phyloP scores from a whole-genome alignment of 1,284 basidiomycete species.

The Laetiporus sulphureus region DNA sequence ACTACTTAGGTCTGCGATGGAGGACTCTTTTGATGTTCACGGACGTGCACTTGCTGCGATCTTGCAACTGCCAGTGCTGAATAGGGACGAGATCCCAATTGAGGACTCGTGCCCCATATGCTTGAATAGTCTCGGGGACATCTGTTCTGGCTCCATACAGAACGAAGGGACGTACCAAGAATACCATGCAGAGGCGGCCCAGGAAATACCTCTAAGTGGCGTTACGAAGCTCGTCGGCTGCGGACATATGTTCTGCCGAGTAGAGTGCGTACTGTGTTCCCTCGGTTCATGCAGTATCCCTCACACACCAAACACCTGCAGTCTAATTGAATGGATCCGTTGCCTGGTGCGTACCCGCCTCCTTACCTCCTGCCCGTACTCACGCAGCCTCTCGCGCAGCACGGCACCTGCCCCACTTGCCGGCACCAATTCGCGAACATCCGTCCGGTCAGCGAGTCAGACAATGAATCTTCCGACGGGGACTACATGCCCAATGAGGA shows the following conservation, averaged over 20 bases:
- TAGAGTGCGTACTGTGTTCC: slow-evolving; percentile 48
- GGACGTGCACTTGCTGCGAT: slow-evolving; percentile 27
- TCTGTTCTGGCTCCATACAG: slow-evolving; percentile 30
- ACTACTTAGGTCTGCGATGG: background rate
- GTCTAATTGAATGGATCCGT: slow-evolving; percentile 59
- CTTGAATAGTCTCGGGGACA: slow-evolving; percentile 40
- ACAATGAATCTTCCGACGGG: slow-evolving; percentile 59
- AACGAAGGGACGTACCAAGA: slow-evolving; percentile 12
- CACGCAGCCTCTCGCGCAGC: slow-evolving; percentile 31
- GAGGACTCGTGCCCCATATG: slow-evolving; percentile 62
- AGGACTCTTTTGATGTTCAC: slow-evolving; percentile 14
- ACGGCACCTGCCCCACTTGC: slow-evolving; percentile 68
- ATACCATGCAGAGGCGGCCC: slow-evolving; percentile 9
- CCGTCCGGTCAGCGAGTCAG: slow-evolving; percentile 41
- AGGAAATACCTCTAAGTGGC: slow-evolving; percentile 26
- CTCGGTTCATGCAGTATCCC: too few relatives aligned
- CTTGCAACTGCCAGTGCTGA: slow-evolving; percentile 37
- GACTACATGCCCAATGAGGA: slow-evolving; percentile 57
- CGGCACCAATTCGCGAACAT: slow-evolving; percentile 52
- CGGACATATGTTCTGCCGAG: slow-evolving; percentile 60
- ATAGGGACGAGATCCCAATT: slow-evolving; percentile 32
- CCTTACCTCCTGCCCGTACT: background rate
- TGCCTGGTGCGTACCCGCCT: slow-evolving; percentile 40
- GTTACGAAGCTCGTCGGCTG: slow-evolving; percentile 53
- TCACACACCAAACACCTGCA: slow-evolving; percentile 21